These are phyloP conservation scores for Alliaria petiolata DNA, from an alignment of 345 rosid genomes.

Conservation along the genomic window DNA sequence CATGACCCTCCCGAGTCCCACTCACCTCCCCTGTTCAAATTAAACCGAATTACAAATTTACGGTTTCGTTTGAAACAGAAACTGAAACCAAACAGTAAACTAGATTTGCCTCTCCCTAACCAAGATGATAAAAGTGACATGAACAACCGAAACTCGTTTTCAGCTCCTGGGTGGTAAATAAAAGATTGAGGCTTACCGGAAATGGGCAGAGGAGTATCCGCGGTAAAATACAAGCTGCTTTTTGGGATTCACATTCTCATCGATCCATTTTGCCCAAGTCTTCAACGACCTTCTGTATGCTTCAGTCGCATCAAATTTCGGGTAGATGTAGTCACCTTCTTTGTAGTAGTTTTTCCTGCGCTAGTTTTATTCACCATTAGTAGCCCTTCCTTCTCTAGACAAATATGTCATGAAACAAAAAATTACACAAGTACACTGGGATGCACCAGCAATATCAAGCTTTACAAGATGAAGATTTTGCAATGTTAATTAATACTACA, in stretches of 20 bases:
- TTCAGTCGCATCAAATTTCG: conserved; percentile 75
- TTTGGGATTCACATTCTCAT: conserved; percentile 45
- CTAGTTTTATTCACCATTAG: conserved; percentile 17
- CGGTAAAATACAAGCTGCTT: conserved; percentile 80
- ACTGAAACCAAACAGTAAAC: neutral
- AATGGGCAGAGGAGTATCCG: conserved; percentile 95
- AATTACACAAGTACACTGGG: neutral
- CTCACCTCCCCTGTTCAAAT: conserved; percentile 77
- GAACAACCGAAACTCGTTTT: neutral
- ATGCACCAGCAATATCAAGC: neutral
- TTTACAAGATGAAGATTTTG: neutral
- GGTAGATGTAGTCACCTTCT: conserved; percentile 83
- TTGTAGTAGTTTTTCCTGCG: conserved; percentile 87
- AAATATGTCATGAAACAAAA: neutral
- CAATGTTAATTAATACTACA: neutral
- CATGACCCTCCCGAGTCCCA: conserved; percentile 98
- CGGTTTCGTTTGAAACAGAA: neutral
- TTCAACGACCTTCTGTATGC: conserved; percentile 79
- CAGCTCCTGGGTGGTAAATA: neutral
- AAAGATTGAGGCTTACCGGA: conserved; percentile 45
- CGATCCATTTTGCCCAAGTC: conserved; percentile 92
- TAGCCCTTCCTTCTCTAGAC: neutral
- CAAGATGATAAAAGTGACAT: conserved; percentile 6
- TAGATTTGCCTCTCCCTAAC: neutral
- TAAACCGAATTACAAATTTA: neutral